Conservation (phyloP, 768 basidiomycete species). For the Tylopilus subfusipes region DNA sequence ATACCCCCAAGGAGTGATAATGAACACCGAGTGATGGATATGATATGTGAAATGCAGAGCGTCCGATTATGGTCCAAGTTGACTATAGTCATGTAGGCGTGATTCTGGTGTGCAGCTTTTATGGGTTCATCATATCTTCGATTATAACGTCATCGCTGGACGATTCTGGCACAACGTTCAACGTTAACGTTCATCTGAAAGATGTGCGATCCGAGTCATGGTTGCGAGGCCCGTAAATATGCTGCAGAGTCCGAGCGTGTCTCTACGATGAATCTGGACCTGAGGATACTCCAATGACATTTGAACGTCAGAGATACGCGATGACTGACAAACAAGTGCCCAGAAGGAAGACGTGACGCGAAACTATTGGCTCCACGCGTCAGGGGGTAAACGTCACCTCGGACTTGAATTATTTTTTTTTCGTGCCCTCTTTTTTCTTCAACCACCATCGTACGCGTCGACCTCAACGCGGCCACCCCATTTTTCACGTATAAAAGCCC, state of each 20-base stretch:
- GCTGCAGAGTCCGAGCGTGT: no score
- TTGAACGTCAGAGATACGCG: background rate
- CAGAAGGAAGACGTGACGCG: background rate
- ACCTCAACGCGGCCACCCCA: conserved; percentile 7
- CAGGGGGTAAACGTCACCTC: background rate
- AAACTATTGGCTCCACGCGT: background rate
- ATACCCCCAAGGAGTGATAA: background rate
- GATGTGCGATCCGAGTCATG: no score
- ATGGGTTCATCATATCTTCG: no score
- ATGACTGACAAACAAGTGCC: background rate
- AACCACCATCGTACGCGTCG: conserved; percentile 9
- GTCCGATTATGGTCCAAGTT: background rate
- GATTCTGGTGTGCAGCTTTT: background rate
- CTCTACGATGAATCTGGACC: no score
- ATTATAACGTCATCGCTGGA: no score
- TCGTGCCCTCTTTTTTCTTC: conserved; percentile 6
- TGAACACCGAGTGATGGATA: background rate
- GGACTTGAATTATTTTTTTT: background rate
- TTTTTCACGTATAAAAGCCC: conserved; percentile 28
- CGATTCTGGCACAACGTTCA: no score
- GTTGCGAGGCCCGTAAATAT: no score
- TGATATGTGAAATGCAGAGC: background rate
- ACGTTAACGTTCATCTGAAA: no score
- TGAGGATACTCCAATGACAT: no score
- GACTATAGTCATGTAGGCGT: background rate